These are phyloP conservation scores for Picea sitchensis DNA, from an alignment of 75 land plant genomes.

Conservation along the genomic window DNA sequence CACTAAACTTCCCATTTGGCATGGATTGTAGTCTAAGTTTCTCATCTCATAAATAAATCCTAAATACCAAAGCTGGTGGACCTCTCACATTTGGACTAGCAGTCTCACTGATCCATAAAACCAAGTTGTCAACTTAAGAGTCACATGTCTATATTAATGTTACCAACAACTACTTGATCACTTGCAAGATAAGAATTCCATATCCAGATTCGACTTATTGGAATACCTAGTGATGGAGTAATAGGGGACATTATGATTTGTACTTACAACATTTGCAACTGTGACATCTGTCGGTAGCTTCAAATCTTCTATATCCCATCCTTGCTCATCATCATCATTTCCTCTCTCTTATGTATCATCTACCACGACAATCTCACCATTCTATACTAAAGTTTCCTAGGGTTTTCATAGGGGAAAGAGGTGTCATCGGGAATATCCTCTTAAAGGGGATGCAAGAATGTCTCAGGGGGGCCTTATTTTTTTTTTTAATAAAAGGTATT, in stretches of 20 bases:
- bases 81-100: slow-evolving; percentile 24
- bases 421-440: no score
- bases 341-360: slow-evolving; percentile 30
- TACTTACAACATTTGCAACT: neutral
- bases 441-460: no score
- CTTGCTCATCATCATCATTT: slow-evolving; percentile 48
- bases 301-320: slow-evolving; percentile 49
- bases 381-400: no score
- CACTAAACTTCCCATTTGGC: slow-evolving; percentile 58
- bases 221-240: slow-evolving; percentile 31
- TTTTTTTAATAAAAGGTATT: no score
- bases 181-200: slow-evolving; percentile 46
- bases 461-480: no score
- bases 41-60: slow-evolving; percentile 33
- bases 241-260: slow-evolving; percentile 17
- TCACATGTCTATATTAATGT: slow-evolving; percentile 45
- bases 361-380: slow-evolving; percentile 18
- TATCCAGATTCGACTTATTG: slow-evolving; percentile 36
- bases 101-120: slow-evolving; percentile 30
- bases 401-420: no score
- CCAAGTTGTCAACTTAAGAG: slow-evolving; percentile 44
- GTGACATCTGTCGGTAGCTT: slow-evolving; percentile 40
- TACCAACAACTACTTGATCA: slow-evolving; percentile 48
- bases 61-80: slow-evolving; percentile 29
- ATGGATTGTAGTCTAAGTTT: slow-evolving; percentile 49